Conservation (phyloP, 805 yeast genomes). For the Metschnikowia aberdeeniae region DNA sequence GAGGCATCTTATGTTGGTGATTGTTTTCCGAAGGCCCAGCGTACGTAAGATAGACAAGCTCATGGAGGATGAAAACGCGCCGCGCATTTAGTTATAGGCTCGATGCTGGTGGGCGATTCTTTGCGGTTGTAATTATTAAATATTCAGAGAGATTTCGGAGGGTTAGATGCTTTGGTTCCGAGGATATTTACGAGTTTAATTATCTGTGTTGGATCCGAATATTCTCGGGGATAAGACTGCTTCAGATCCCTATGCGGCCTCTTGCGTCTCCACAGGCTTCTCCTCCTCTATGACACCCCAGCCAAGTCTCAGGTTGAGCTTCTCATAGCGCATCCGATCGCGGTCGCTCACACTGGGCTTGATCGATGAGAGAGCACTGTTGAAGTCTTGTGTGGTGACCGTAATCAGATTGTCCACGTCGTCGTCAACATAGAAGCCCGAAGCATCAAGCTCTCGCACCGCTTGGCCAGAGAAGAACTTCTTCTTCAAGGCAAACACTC, state of each 20-base stretch:
- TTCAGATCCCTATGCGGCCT: neutral
- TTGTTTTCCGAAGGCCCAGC: neutral
- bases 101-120: too few species aligned
- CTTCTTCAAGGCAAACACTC: slow-evolving; percentile 78
- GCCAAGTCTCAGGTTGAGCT: slow-evolving; percentile 68
- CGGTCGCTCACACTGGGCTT: slow-evolving; percentile 88
- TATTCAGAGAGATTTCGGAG: neutral
- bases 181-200: too few species aligned
- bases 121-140: too few species aligned
- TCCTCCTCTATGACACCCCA: slow-evolving; percentile 50
- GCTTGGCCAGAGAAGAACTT: slow-evolving; percentile 51
- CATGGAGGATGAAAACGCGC: neutral
- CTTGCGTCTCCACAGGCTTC: slow-evolving; percentile 16
- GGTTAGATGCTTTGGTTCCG: too few species aligned
- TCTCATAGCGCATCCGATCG: slow-evolving; percentile 75
- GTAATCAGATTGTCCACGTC: slow-evolving; percentile 34
- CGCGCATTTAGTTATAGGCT: neutral
- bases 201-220: too few species aligned
- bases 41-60: neutral
- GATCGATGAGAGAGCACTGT: slow-evolving; percentile 64
- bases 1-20: neutral
- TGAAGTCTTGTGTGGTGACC: slow-evolving; percentile 67
- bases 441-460: slow-evolving; percentile 36
- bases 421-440: slow-evolving; percentile 34
- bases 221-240: too few species aligned